phyloP scores from a whole-genome alignment of 2,329 filamentous ascomycete species.

The Venturia carpophila region DNA sequence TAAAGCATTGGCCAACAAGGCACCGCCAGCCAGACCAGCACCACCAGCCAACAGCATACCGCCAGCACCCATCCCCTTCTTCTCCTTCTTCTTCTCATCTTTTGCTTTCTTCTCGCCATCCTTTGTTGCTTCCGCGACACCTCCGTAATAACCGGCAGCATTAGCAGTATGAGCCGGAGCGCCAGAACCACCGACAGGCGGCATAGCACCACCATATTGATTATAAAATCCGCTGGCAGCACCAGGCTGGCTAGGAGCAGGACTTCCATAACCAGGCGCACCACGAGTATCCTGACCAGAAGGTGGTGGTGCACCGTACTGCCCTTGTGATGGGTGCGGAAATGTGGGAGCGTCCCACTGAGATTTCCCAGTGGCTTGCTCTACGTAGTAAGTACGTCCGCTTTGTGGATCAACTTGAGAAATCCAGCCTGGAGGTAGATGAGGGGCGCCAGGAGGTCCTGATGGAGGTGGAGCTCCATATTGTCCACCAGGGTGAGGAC shows the following conservation, averaged over 20 bases:
- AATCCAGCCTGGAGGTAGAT: conserved; percentile 54
- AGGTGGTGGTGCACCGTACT: conserved; percentile 25
- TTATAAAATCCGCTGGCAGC: conserved; percentile 11
- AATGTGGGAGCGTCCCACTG: conserved; percentile 55
- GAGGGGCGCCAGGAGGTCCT: conserved; percentile 33
- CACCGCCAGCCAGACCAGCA: conserved; percentile 53
- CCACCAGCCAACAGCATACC: conserved; percentile 49
- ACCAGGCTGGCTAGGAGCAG: conserved; percentile 6
- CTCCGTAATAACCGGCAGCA: conserved; percentile 15
- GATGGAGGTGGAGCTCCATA: conserved; percentile 25
- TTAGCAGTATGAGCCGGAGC: conserved; percentile 23
- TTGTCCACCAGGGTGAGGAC: conserved; percentile 19
- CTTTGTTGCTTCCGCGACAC: conserved; percentile 10
- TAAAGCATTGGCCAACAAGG: conserved; percentile 48
- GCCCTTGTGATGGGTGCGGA: conserved; percentile 23
- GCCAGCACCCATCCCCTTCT: conserved; percentile 36
- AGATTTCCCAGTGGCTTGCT: conserved; percentile 51
- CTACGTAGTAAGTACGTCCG: conserved; percentile 58
- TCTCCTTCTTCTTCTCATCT: conserved; percentile 29
- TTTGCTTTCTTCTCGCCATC: conserved; percentile 20
- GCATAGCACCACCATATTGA: conserved; percentile 10
- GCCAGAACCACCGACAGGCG: neutral
- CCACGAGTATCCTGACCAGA: conserved; percentile 26
- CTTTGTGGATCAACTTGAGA: conserved; percentile 54
- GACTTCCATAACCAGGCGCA: neutral